phyloP scores from a whole-genome alignment of 306 rosid genomes.

The Hippophae tibetana region DNA sequence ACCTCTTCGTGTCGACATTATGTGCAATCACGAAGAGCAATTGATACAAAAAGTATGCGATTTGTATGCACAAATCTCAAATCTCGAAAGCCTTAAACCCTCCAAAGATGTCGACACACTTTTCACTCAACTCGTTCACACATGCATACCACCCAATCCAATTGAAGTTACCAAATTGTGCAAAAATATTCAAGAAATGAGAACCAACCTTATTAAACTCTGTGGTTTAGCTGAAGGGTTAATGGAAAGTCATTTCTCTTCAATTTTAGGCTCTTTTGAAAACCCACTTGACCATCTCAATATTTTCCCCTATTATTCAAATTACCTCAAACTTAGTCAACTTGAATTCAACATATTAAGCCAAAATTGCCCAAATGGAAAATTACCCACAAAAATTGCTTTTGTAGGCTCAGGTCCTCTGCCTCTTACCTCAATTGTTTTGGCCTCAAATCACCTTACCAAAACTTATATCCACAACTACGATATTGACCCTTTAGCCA shows the following conservation, averaged over 20 bases:
- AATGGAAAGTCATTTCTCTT: constrained; percentile 53
- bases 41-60: constrained; percentile 39
- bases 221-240: constrained; percentile 68
- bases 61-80: constrained; percentile 48
- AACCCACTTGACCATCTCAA: constrained; percentile 48
- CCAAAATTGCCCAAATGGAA: constrained; percentile 28
- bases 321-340: constrained; percentile 65
- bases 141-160: constrained; percentile 67
- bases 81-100: constrained; percentile 62
- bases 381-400: constrained; percentile 36
- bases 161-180: constrained; percentile 45
- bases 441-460: constrained; percentile 61
- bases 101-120: constrained; percentile 74
- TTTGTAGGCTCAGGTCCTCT: constrained; percentile 92
- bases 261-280: constrained; percentile 33
- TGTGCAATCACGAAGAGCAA: constrained; percentile 39
- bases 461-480: constrained; percentile 59
- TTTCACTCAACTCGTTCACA: constrained; percentile 61
- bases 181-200: constrained; percentile 34
- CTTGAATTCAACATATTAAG: constrained; percentile 59
- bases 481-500: constrained; percentile 59
- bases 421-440: constrained; percentile 69
- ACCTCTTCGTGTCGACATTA: constrained; percentile 70
- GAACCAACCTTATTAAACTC: constrained; percentile 54
- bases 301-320: constrained; percentile 66